A percentile compares a stretch with the other conserved stretches of the same genome.
phyloP scores from a whole-genome alignment of 2,329 filamentous ascomycete genomes.

The Nemania abortiva region DNA sequence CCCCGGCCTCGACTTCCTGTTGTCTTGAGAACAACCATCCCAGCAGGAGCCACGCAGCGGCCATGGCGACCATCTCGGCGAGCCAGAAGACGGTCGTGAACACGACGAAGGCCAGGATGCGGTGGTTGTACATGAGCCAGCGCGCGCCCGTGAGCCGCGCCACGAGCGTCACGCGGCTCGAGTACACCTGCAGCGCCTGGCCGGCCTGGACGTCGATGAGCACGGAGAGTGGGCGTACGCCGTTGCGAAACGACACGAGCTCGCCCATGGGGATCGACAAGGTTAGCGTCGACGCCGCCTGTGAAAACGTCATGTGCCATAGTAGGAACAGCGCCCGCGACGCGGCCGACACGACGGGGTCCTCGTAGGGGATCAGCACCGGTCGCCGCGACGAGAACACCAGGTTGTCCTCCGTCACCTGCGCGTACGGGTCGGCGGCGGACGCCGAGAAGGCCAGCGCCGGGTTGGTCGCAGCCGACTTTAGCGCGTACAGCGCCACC shows the following conservation, averaged over 20 bases:
- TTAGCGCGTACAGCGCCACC: slow-evolving; percentile 80
- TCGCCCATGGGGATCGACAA: slow-evolving; percentile 81
- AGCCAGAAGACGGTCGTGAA: slow-evolving; percentile 82
- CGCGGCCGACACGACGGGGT: slow-evolving; percentile 73
- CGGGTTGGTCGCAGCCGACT: slow-evolving; percentile 55
- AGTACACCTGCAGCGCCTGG: slow-evolving; percentile 81
- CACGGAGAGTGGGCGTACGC: slow-evolving; percentile 60
- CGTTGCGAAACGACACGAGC: slow-evolving; percentile 69
- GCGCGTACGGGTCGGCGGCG: slow-evolving; percentile 46
- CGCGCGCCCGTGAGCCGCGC: slow-evolving; percentile 81
- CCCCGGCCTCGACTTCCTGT: not conserved
- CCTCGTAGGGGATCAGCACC: slow-evolving; percentile 83
- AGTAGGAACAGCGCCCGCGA: slow-evolving; percentile 73
- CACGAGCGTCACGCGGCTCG: slow-evolving; percentile 73
- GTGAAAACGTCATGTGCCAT: slow-evolving; percentile 76
- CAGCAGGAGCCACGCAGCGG: slow-evolving; percentile 72
- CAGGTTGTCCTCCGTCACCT: slow-evolving; percentile 57
- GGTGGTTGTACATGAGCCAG: slow-evolving; percentile 89
- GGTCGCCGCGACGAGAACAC: slow-evolving; percentile 77
- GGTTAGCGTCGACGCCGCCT: slow-evolving; percentile 69
- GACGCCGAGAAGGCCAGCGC: slow-evolving; percentile 43
- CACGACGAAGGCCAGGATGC: slow-evolving; percentile 74
- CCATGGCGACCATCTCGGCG: slow-evolving; percentile 76
- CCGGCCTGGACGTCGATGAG: slow-evolving; percentile 76
- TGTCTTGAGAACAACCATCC: slow-evolving; percentile 51